Conservation (phyloP, 345 rosid genomes). For the Turnera subulata region DNA sequence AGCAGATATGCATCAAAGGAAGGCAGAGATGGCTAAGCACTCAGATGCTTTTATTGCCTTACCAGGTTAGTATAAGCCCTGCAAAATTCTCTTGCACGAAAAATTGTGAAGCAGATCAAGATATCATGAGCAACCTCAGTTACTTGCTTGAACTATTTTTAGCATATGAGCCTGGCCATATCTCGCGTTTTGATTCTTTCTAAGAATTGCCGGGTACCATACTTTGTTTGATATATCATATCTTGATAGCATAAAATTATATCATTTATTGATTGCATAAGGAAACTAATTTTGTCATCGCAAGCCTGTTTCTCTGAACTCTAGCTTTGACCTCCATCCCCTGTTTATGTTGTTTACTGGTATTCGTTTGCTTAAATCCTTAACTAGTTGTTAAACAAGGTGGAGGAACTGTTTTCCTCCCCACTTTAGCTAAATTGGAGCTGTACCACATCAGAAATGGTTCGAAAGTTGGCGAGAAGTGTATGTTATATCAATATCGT, state of each 20-base stretch:
- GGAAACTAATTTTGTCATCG: too few relatives aligned
- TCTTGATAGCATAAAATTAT: too few relatives aligned
- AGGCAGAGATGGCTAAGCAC: slow-evolving; percentile 99
- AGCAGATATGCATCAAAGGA: slow-evolving; percentile 98
- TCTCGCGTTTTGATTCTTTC: slow-evolving; percentile 14
- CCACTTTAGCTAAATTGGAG: too few relatives aligned
- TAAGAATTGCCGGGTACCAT: slow-evolving; percentile 7
- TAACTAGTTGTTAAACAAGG: too few relatives aligned
- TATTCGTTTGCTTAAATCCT: too few relatives aligned
- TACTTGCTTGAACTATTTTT: slow-evolving; percentile 13
- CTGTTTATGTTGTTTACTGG: too few relatives aligned
- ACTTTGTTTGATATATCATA: slow-evolving; percentile 12
- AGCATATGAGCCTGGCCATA: slow-evolving; percentile 11
- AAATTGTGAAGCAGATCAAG: slow-evolving; percentile 18
- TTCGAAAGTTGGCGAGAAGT: too few relatives aligned
- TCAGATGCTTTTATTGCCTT: slow-evolving; percentile 99
- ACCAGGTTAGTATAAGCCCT: slow-evolving; percentile 64
- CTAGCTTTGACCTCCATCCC: too few relatives aligned
- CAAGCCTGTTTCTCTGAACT: too few relatives aligned
- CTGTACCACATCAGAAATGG: too few relatives aligned
- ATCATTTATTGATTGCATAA: background rate
- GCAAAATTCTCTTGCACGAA: slow-evolving; percentile 17
- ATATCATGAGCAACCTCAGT: slow-evolving; percentile 13
- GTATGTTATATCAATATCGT: too few relatives aligned
- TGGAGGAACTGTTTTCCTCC: too few relatives aligned